Base-by-base conservation (phyloP, 805 yeast genomes). In the Zygotorulaspora chibaensis region DNA sequence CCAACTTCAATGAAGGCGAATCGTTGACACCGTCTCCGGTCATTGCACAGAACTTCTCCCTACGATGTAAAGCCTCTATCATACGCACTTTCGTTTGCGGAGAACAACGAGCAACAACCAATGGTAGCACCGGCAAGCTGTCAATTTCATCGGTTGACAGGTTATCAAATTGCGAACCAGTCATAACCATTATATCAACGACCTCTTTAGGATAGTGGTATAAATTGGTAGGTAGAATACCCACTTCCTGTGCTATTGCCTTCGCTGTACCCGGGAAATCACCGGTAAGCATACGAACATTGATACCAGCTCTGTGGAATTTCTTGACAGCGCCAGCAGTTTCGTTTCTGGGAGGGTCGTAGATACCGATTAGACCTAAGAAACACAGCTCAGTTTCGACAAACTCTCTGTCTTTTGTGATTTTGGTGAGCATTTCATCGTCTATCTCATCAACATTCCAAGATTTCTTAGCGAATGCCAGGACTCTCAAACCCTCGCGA, bases 11-110 rank as follows among this genome's bases (percentile, higher is more conserved):
- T 12, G 97, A 96, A 12, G 98, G 98, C 0, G 98, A 96, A 71
- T 90, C 98, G 63, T 90, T 90, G 17, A 91, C 96, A 68, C 98
- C 98, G 67, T 90, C 98, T 58, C 99, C 99, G n/a, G 98, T 90
- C 96, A 91, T 90, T 13, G 97, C 98, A 48, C 93, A 97, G 51
- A 90, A 82, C 63, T 89, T 95, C 29, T 95, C 95, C 61, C 95
- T 79, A 61, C 80, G 77, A 64, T 90, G 96, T 52, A 90, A 73
- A 1, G 96, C 96, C 61, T 84, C 81, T 20, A 89, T 95, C 70
- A 89, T 90, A 47, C 86, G 75, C 44, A 90, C 88, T 62, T 89
- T 89, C 60, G 91, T 96, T 61, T 88, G 95, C 1, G 97, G 97
- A 0, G 96, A 83, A 17, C 96, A 87, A 71, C 97, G 80, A 1